Evolutionary conservation across 2,329 filamentous ascomycete genomes (phyloP), one percentile per base, ranked within the genome.

Genomic region (Neocucurbitaria cava): DNA sequence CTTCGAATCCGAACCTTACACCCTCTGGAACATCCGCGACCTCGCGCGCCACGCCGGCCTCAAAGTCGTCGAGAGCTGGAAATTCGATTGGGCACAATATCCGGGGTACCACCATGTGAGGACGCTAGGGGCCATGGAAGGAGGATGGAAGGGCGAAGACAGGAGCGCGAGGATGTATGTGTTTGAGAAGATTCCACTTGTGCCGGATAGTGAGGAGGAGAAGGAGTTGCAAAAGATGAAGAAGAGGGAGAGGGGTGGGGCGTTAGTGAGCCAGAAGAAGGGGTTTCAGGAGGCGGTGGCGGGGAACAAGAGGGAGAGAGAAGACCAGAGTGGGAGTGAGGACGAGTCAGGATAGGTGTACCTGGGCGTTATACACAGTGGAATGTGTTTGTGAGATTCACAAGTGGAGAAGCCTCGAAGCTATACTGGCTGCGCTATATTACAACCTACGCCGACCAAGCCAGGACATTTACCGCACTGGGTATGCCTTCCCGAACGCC

Each of bases 1-100:
- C 9, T 99, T 99, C 74, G 94, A 97, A 75, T 90, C 90, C 54
- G 89, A 96, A 75, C 95, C 95, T 0, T 99, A 99, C 74, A 94
- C 92, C 2, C 83, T 97, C 1, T 99, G 95, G 95, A 97, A 98
- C 78, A 84, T 98, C 23, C 85, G 88, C 31, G 94, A 97, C 78
- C 81, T 99, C 24, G 95, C 86, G 1, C 84, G 94, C 6, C 91
- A 96, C 73, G 82, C 83, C 4, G 90, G 89, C 5, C 78, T 94
- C 46, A 83, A 85, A 67, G 88, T 92, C 31, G 81, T 87, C 64
- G 79, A 84, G 66, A 92, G 88, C 73, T 93, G 90, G 71, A 78
- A 77, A 52, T 95, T 95, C 70, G 82, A 85, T 58, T 82, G 85
- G 5, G 77, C 68, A 15, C 85, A 83, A 21, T 95, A 94, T 72